phyloP scores from a whole-genome alignment of 1,139 yeast genomes.

The Candida tetrigidarum region DNA sequence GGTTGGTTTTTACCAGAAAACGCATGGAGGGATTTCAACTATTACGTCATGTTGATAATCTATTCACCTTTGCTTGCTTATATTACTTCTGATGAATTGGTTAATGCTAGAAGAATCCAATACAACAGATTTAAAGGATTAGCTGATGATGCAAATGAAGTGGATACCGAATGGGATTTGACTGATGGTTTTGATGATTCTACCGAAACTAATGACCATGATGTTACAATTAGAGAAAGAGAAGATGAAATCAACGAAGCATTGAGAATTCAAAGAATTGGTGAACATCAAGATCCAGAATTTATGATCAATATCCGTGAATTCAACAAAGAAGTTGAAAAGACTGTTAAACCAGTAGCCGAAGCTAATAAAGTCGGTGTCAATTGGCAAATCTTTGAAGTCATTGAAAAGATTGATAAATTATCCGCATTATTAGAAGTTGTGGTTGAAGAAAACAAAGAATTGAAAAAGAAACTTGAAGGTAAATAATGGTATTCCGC shows the following conservation, averaged over 20 bases:
- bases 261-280: slow-evolving; percentile 55
- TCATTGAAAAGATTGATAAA: slow-evolving; percentile 53
- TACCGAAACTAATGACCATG: slow-evolving; percentile 20
- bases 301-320: slow-evolving; percentile 52
- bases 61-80: slow-evolving; percentile 70
- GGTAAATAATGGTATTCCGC: slow-evolving; percentile 8
- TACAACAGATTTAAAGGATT: slow-evolving; percentile 70
- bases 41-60: slow-evolving; percentile 61
- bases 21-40: slow-evolving; percentile 42
- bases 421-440: slow-evolving; percentile 45
- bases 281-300: slow-evolving; percentile 75
- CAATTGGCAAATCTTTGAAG: slow-evolving; percentile 66
- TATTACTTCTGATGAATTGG: slow-evolving; percentile 66
- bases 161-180: slow-evolving; percentile 81
- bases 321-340: slow-evolving; percentile 54
- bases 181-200: slow-evolving; percentile 71
- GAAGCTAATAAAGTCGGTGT: slow-evolving; percentile 60
- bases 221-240: slow-evolving; percentile 42
- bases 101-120: slow-evolving; percentile 67
- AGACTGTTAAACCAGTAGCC: slow-evolving; percentile 59
- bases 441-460: slow-evolving; percentile 47
- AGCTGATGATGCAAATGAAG: slow-evolving; percentile 78
- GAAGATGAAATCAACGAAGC: slow-evolving; percentile 42
- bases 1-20: slow-evolving; percentile 30
- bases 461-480: slow-evolving; percentile 27